These are phyloP conservation scores for Polyplosphaeria fusca DNA, from an alignment of 495 filamentous ascomycete genomes.

Conservation along the genomic window DNA sequence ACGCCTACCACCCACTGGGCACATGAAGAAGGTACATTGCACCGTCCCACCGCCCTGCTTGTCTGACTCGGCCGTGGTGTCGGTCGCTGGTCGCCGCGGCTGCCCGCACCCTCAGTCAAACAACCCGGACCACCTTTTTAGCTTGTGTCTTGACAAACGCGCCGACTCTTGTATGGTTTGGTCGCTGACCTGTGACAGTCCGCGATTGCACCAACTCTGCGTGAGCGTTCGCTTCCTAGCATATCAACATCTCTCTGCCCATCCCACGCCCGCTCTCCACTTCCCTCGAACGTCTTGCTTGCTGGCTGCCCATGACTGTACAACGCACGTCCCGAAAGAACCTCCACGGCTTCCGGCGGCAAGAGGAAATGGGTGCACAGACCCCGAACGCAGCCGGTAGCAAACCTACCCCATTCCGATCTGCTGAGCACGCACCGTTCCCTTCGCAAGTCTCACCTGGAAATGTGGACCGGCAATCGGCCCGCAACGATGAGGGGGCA, in stretches of 20 bases:
- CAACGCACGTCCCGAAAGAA: slow-evolving; percentile 7
- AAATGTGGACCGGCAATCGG: slow-evolving; percentile 8
- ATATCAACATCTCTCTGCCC: slow-evolving; percentile 28
- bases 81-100: slow-evolving; percentile 24
- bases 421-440: slow-evolving; percentile 6
- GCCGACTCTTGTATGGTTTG: slow-evolving; percentile 33
- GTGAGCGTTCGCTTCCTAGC: slow-evolving; percentile 21
- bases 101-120: slow-evolving; percentile 27
- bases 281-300: background rate
- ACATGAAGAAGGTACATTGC: slow-evolving; percentile 34
- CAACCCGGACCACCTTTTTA: slow-evolving; percentile 32
- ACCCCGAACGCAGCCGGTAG: slow-evolving; percentile 14
- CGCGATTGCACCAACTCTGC: slow-evolving; percentile 18
- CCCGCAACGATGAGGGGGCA: slow-evolving; percentile 2
- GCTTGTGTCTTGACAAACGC: slow-evolving; percentile 33
- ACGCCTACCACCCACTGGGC: slow-evolving; percentile 16
- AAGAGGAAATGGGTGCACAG: slow-evolving; percentile 19
- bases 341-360: slow-evolving; percentile 2
- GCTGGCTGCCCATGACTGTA: slow-evolving; percentile 10
- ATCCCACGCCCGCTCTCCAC: slow-evolving; percentile 3
- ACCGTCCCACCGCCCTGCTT: slow-evolving; percentile 16
- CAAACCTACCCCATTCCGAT: slow-evolving; percentile 10
- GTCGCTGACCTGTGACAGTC: slow-evolving; percentile 30
- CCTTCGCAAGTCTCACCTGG: background rate
- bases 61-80: slow-evolving; percentile 31